Evolutionary conservation across 2,329 filamentous ascomycete species (phyloP), one percentile per base, ranked within the genome.

Genomic region (Achaetomium macrosporum): DNA sequence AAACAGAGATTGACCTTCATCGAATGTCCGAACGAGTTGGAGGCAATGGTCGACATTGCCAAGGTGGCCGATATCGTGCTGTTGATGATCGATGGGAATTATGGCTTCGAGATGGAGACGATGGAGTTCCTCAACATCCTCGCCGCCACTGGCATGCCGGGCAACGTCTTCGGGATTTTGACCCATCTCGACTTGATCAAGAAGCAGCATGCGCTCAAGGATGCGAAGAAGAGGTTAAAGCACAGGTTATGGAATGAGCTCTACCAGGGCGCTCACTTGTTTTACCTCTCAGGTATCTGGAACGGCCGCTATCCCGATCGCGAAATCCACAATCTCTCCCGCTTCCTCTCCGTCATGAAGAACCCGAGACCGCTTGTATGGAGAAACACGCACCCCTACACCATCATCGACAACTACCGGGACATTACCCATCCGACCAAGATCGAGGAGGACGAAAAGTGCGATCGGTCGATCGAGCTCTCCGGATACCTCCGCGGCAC

Each of bases 91-190:
- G 93, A 99, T 67, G 95, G 93, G 51, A 97, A 97, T 72, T 99
- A 88, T 65, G 95, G 93, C 13, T 99, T 99, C 66, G 93, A 99
- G 73, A 99, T 99, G 93, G 93, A 99, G 77, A 99, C 93, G 0
- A 99, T 99, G 93, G 93, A 99, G 71, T 99, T 99, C 57, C 75
- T 99, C 65, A 97, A 96, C 63, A 85, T 96, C 16, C 76, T 99
- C 47, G 87, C 88, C n/a, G 83, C 90, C 2, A 95, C 88, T 30
- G 93, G 93, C 69, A 97, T 99, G 92, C 93, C 95, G 0, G 92
- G 93, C 59, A 99, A 99, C 64, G 91, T 99, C 36, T 97, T 99
- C 67, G 93, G 93, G 48, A 91, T 99, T 53, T 79, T 99, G 42
- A 97, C 93, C 15, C 95, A 99, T 75, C 77, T 99, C 56, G 93